A percentile compares a stretch with the other conserved stretches of the same genome.
These are phyloP conservation scores for Claviceps citrina DNA, from an alignment of 2,329 filamentous ascomycete genomes.

Conservation along the genomic window DNA sequence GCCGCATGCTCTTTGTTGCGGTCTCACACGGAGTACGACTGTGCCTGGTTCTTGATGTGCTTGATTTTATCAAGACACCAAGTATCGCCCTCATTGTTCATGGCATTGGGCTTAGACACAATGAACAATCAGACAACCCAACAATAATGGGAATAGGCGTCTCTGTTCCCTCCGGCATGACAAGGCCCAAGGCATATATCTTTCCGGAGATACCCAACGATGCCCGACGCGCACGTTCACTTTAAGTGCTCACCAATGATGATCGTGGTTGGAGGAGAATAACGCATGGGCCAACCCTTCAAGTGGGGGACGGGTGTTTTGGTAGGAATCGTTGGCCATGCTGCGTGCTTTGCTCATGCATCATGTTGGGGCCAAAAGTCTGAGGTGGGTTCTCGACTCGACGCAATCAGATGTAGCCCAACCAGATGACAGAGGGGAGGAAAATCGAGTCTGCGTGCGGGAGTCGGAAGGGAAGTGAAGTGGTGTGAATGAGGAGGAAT, in stretches of 20 bases:
- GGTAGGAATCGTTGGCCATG: no score
- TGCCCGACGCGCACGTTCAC: constrained; percentile 3
- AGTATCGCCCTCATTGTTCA: neutral
- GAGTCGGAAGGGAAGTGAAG: neutral
- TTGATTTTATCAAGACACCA: neutral
- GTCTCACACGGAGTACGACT: neutral
- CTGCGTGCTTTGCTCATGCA: neutral
- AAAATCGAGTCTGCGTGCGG: neutral
- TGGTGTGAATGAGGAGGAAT: neutral
- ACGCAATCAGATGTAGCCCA: neutral
- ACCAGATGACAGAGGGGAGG: neutral
- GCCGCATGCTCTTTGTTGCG: neutral
- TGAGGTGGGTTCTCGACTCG: neutral
- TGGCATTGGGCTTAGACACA: neutral
- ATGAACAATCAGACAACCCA: neutral
- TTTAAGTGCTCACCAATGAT: neutral
- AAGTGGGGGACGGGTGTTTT: neutral
- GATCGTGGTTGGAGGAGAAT: neutral
- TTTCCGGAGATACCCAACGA: constrained; percentile 2
- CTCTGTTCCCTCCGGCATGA: neutral
- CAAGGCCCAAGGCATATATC: neutral
- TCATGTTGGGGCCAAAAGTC: constrained; percentile 1
- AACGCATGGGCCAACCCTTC: neutral
- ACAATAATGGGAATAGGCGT: neutral
- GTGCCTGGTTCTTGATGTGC: neutral